A percentile compares a stretch with the other conserved stretches of the same genome.
These are phyloP conservation scores for Triticum aestivum DNA, from an alignment of 176 grass and related monocot species.

Conservation along the genomic window IWGSC_CS_RefSeq_v2.1 NC_057806.1:524953153-524953652, in stretches of 20 bases:
- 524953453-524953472: conserved; percentile 39
- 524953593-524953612: conserved; percentile 95
- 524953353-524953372: conserved; percentile 26
- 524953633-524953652: conserved; percentile 91
- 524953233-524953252: conserved; percentile 48
- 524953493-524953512: conserved; percentile 7
- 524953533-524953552: neutral
- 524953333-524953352: conserved; percentile 10
- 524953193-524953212: conserved; percentile 72
- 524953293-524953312: conserved; percentile 34
- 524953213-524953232: conserved; percentile 59
- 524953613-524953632: conserved; percentile 89
- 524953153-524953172: conserved; percentile 55
- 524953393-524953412: conserved; percentile 23
- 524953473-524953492: conserved; percentile 42
- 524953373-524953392: conserved; percentile 70
- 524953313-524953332: conserved; percentile 8
- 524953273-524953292: conserved; percentile 61
- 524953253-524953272: conserved; percentile 52
- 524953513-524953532: conserved; percentile 21
- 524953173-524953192: conserved; percentile 66
- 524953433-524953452: conserved; percentile 40
- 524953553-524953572: conserved; percentile 20
- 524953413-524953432: conserved; percentile 45
- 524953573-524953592: conserved; percentile 54